Base-by-base conservation (phyloP, 208 protist genomes). In the Wallacemonas sp. region DNA sequence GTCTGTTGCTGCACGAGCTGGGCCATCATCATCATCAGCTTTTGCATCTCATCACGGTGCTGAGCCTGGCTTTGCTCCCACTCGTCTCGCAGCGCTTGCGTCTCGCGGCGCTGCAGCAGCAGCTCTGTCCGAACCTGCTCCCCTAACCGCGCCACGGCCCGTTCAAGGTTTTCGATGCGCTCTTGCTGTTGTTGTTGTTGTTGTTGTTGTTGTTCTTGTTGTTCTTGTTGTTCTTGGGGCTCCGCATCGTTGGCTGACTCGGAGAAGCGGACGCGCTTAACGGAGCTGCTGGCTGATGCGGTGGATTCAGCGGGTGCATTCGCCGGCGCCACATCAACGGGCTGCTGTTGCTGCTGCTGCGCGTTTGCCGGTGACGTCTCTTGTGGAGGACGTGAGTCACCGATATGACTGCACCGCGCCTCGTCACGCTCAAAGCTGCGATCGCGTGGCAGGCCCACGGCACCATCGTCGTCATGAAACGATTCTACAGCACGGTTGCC, bases 121-220 rank as follows among this genome's bases (percentile, higher is more conserved):
- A 83, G 48, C 34, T 79, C 55, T 14, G 55, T 24, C 23, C 81
- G 76, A 43, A 88, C 69, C 41, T 84, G 71, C 41, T 65, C 49
- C 16, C 70, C 72, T 16, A 93, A 48, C 32, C 69, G 69, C n/a
- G 77, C 70, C 4, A 84, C 68, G 6, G 72, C 77, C n/a, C 76
- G 61, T 41, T 94, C 88, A 16, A 88, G 62, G n/a, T 80, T 79
- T 2, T 56, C 63, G 24, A 94, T 43, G 32, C 88, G 83, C 66
- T 70, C 63, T 23, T 80, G 61, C 11, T 57, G 56, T 33, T 32
- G 47, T 2, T 33, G 6, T 3, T 55, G 47, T 17, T 21, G 4
- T 30, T 43, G 54, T 30, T 61, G 54, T 30, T 43, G 19, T 57
- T 24, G 49, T n/a, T 34, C 4, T 33, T 57, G 49, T 34, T 57